A percentile compares a stretch with the other conserved stretches of the same genome.
Evolutionary conservation across 2,329 filamentous ascomycete species (phyloP).

Genomic region (Septoria linicola): DNA sequence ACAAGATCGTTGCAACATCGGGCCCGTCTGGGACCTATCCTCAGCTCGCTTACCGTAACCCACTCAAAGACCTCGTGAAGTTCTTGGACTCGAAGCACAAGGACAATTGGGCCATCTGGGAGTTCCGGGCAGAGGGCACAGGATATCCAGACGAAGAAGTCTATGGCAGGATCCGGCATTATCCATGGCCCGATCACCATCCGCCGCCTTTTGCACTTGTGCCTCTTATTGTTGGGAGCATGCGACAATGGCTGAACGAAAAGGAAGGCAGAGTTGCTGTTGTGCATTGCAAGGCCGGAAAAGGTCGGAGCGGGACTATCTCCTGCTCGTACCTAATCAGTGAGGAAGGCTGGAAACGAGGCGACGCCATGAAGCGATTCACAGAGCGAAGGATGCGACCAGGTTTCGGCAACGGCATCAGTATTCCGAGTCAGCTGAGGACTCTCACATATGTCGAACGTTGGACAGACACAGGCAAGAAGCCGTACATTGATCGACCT

Average conservation of each 20-base stretch:
- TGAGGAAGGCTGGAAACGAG: constrained; percentile 70
- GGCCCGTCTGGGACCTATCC: constrained; percentile 88
- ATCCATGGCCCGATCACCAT: constrained; percentile 96
- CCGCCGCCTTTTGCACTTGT: constrained; percentile 89
- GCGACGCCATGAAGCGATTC: constrained; percentile 65
- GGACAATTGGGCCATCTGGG: constrained; percentile 90
- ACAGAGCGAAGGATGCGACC: constrained; percentile 87
- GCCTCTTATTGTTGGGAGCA: constrained; percentile 84
- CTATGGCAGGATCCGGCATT: constrained; percentile 81
- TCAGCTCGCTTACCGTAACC: constrained; percentile 89
- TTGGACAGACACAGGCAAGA: constrained; percentile 69
- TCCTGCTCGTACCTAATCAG: constrained; percentile 87
- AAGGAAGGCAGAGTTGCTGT: constrained; percentile 68
- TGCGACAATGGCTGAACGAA: constrained; percentile 79
- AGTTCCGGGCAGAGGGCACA: constrained; percentile 94
- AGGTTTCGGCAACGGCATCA: constrained; percentile 83
- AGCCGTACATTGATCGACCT: constrained; percentile 71
- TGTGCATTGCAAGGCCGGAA: constrained; percentile 96
- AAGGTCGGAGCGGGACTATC: constrained; percentile 86
- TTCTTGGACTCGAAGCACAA: constrained; percentile 87
- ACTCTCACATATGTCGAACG: constrained; percentile 87
- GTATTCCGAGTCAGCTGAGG: constrained; percentile 86
- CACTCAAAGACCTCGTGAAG: constrained; percentile 78
- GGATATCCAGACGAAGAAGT: constrained; percentile 92
- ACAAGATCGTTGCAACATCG: constrained; percentile 74